Percentiles rank a stretch among this genome's conserved stretches.
phyloP scores from a whole-genome alignment of 2,329 filamentous ascomycete genomes.

The Aspergillus vadensis region DNA sequence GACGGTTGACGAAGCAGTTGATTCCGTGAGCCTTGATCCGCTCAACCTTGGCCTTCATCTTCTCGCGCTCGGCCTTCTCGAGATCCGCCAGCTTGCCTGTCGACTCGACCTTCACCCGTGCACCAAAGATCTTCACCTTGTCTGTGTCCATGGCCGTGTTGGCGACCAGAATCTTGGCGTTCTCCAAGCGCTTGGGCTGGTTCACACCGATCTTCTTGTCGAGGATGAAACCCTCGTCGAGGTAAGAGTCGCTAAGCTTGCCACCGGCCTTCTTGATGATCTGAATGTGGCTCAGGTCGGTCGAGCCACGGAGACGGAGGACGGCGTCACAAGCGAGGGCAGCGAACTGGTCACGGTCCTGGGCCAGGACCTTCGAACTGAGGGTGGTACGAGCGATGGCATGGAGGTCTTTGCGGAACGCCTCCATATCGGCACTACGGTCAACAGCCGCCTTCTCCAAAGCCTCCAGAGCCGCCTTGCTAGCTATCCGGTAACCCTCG shows the following conservation, averaged over 20 bases:
- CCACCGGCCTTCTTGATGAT: slow-evolving; percentile 99
- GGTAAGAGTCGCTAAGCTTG: slow-evolving; percentile 95
- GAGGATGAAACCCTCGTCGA: slow-evolving; percentile 96
- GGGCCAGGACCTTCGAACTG: slow-evolving; percentile 93
- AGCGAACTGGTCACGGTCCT: slow-evolving; percentile 91
- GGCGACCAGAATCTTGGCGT: slow-evolving; percentile 95
- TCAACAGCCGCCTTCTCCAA: slow-evolving; percentile 84
- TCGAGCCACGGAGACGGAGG: slow-evolving; percentile 82
- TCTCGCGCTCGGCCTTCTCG: slow-evolving; percentile 96
- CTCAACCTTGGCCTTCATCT: slow-evolving; percentile 99
- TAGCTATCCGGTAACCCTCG: slow-evolving; percentile 97
- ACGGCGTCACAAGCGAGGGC: slow-evolving; percentile 89
- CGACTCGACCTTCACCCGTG: slow-evolving; percentile 91
- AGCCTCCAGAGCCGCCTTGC: slow-evolving; percentile 79
- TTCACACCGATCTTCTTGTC: slow-evolving; percentile 99
- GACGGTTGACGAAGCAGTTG: slow-evolving; percentile 99
- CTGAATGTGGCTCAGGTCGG: slow-evolving; percentile 95
- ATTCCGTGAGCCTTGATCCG: slow-evolving; percentile 98
- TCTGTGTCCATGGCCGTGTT: slow-evolving; percentile 99
- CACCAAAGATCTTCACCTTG: slow-evolving; percentile 99
- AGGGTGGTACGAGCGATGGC: slow-evolving; percentile 93
- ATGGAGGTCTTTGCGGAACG: slow-evolving; percentile 85
- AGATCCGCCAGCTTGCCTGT: slow-evolving; percentile 97
- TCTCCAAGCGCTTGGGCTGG: slow-evolving; percentile 95
- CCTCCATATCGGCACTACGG: slow-evolving; percentile 78